Conservation (phyloP, 2,329 filamentous ascomycete genomes). For the Cytospora mali region DNA sequence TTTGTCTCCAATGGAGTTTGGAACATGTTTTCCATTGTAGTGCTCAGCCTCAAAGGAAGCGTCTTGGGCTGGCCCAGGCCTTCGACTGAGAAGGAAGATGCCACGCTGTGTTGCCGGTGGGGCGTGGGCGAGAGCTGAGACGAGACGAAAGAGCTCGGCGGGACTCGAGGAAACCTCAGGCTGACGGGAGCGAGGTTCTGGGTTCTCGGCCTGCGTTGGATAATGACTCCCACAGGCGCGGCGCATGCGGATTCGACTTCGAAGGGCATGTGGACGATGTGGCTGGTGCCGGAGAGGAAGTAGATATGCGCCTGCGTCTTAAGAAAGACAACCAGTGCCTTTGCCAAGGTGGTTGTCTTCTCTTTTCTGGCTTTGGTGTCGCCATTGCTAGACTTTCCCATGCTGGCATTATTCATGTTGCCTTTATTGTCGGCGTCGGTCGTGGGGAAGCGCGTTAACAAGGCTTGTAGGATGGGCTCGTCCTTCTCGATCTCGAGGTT, state of each 20-base stretch:
- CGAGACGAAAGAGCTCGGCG: constrained; percentile 81
- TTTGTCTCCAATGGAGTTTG: constrained; percentile 55
- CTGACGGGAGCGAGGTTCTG: constrained; percentile 55
- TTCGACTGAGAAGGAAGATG: constrained; percentile 59
- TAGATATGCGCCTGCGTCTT: constrained; percentile 93
- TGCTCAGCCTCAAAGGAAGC: constrained; percentile 54
- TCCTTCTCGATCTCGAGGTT: constrained; percentile 79
- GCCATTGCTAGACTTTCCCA: constrained; percentile 17
- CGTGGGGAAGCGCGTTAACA: constrained; percentile 79
- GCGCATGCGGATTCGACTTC: constrained; percentile 88
- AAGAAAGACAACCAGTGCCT: constrained; percentile 86
- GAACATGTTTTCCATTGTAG: constrained; percentile 61
- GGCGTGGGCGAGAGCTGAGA: constrained; percentile 63
- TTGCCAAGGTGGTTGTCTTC: constrained; percentile 45
- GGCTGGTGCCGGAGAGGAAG: constrained; percentile 83
- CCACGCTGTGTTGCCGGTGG: constrained; percentile 42
- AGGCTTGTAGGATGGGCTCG: constrained; percentile 80
- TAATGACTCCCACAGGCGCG: constrained; percentile 78
- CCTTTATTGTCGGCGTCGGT: constrained; percentile 40
- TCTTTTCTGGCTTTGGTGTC: constrained; percentile 17
- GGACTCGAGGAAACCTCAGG: constrained; percentile 62
- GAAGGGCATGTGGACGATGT: constrained; percentile 92
- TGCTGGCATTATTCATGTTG: constrained; percentile 33
- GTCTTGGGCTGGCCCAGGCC: constrained; percentile 58
- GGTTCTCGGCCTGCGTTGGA: constrained; percentile 74